phyloP scores from a whole-genome alignment of 129 eudicot species.

The Scalesia atractyloides region DNA sequence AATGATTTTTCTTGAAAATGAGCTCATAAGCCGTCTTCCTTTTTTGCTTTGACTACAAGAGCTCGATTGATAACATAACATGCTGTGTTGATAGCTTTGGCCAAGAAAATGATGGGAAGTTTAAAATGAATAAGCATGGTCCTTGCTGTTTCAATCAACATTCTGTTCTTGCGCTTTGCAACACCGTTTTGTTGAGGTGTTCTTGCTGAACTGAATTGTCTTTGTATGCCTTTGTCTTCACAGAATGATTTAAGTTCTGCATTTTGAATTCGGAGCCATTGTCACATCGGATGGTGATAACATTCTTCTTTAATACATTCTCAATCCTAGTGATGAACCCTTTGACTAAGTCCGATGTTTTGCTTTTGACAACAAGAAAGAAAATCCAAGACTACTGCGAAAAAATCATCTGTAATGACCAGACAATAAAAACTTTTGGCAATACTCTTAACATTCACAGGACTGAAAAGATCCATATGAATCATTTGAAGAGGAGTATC shows the following conservation, averaged over 20 bases:
- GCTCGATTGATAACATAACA: background rate
- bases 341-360: no score
- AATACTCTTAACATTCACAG: no score
- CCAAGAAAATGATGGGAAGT: background rate
- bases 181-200: background rate
- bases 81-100: background rate
- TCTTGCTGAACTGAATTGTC: background rate
- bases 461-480: no score
- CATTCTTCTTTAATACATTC: no score
- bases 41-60: background rate
- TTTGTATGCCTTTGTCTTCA: background rate
- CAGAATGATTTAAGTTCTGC: background rate
- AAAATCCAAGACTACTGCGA: no score
- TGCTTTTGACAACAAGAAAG: no score
- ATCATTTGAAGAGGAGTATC: no score
- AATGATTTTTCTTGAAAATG: background rate
- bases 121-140: background rate
- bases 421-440: no score
- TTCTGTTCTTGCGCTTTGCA: background rate
- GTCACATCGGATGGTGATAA: no score
- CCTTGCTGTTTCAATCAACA: background rate
- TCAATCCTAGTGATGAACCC: no score
- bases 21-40: background rate
- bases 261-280: background rate
- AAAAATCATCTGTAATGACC: no score